phyloP scores from a whole-genome alignment of 352 stramenopile genomes.

The Aphanomyces euteiches region DNA sequence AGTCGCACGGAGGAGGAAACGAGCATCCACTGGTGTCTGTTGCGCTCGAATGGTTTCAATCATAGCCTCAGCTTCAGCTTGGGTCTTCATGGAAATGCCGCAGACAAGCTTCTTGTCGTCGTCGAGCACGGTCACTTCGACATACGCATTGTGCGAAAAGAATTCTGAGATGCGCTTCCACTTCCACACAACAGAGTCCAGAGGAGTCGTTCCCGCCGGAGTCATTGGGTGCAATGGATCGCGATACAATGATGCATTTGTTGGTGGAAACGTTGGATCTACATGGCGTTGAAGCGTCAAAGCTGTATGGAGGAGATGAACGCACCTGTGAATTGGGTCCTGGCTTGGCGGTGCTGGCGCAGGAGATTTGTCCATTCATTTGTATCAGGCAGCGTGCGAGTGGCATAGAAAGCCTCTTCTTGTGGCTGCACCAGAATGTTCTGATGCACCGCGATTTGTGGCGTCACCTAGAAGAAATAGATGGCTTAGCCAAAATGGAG shows the following conservation, averaged over 20 bases:
- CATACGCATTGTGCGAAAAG: constrained; percentile 74
- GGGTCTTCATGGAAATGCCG: constrained; percentile 77
- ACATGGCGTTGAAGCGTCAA: background rate
- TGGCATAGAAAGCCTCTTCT: constrained; percentile 71
- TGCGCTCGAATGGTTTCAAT: constrained; percentile 53
- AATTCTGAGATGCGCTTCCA: constrained; percentile 84
- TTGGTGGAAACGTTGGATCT: constrained; percentile 75
- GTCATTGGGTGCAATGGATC: constrained; percentile 35
- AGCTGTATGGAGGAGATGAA: background rate
- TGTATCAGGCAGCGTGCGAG: constrained; percentile 61
- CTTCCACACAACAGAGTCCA: constrained; percentile 76
- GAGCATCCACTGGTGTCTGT: constrained; percentile 45
- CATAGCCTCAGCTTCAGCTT: constrained; percentile 71
- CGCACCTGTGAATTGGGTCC: constrained; percentile 70
- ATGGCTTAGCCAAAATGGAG: background rate
- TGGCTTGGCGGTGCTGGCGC: constrained; percentile 61
- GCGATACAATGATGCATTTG: constrained; percentile 61
- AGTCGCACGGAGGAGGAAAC: constrained; percentile 67
- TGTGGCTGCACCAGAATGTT: constrained; percentile 50
- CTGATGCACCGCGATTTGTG: constrained; percentile 63
- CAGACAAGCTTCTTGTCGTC: constrained; percentile 78
- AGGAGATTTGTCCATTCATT: constrained; percentile 70
- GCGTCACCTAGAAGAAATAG: constrained; percentile 39
- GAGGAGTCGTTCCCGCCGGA: constrained; percentile 34
- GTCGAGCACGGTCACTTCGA: constrained; percentile 82